A percentile compares a stretch with the other conserved stretches of the same genome.
phyloP scores from a whole-genome alignment of 805 yeast species.

The Alloascoidea africana region DNA sequence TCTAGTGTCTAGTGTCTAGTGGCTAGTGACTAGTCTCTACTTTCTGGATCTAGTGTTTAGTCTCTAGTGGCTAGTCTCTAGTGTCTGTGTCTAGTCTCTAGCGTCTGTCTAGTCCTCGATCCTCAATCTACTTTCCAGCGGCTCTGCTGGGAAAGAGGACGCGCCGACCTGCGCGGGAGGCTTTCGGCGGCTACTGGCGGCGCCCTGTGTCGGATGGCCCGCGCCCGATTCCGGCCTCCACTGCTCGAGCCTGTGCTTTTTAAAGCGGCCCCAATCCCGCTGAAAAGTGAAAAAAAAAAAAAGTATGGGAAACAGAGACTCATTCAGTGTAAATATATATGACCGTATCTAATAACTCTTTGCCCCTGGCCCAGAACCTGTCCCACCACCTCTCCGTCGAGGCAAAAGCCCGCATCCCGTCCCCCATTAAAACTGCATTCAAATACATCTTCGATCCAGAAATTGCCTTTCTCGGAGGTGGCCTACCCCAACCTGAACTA shows the following conservation, averaged over 20 bases:
- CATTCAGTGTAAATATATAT: too few species aligned
- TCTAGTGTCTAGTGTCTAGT: too few species aligned
- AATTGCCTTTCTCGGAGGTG: conserved; percentile 87
- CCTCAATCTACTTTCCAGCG: not conserved
- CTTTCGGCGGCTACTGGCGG: too few species aligned
- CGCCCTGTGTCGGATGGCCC: too few species aligned
- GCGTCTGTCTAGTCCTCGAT: not conserved
- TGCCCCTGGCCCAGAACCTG: conserved; percentile 54
- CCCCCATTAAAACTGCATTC: conserved; percentile 77
- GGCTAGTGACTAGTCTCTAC: too few species aligned
- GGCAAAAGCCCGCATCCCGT: conserved; percentile 58
- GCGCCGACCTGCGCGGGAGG: too few species aligned
- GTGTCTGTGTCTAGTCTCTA: not conserved
- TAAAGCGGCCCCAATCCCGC: too few species aligned
- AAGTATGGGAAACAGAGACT: too few species aligned
- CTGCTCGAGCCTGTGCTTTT: too few species aligned
- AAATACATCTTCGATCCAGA: conserved; percentile 60
- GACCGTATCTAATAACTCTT: too few species aligned
- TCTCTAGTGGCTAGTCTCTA: not conserved
- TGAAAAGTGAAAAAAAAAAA: too few species aligned
- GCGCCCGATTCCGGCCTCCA: too few species aligned
- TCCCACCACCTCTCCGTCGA: conserved; percentile 64
- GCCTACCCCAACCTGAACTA: conserved; percentile 79
- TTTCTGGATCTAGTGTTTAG: not conserved
- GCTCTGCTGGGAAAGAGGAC: conserved; percentile 1